phyloP scores from a whole-genome alignment of 345 rosid species.

The Hibiscus mutabilis region DNA sequence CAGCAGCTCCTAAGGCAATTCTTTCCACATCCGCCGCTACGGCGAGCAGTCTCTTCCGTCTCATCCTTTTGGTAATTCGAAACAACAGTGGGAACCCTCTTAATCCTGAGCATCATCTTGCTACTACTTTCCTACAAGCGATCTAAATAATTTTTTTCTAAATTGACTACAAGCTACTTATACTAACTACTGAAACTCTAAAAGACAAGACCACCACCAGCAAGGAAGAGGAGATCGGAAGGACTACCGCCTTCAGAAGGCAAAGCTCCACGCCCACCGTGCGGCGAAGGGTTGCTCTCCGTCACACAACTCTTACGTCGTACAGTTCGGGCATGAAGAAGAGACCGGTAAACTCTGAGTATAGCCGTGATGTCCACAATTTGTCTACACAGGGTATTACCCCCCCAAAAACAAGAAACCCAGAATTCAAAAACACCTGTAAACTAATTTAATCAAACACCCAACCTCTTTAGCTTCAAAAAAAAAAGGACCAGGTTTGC shows the following conservation, averaged over 20 bases:
- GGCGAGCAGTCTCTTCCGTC: conserved; percentile 42
- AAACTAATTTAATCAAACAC: background rate
- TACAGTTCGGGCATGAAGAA: conserved; percentile 63
- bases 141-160: background rate
- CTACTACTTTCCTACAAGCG: conserved; percentile 1
- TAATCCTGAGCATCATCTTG: conserved; percentile 65
- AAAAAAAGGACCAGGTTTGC: background rate
- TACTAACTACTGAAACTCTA: background rate
- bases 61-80: conserved; percentile 83
- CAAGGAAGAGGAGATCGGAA: conserved; percentile 98
- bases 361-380: conserved; percentile 98
- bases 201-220: conserved; percentile 70
- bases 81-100: conserved; percentile 81
- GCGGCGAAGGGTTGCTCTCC: conserved; percentile 92
- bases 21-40: conserved; percentile 66
- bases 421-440: background rate
- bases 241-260: conserved; percentile 99
- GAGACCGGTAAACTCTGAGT: conserved; percentile 51
- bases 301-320: conserved; percentile 81
- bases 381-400: conserved; percentile 29
- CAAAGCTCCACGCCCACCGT: conserved; percentile 99
- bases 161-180: conserved; percentile 3
- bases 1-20: conserved; percentile 72
- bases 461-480: background rate
- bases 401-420: conserved; percentile 18